Percentiles rank a stretch among this genome's conserved stretches.
Evolutionary conservation across 1,139 yeast species (phyloP).

Genomic region (Scheffersomyces lignicola): DNA sequence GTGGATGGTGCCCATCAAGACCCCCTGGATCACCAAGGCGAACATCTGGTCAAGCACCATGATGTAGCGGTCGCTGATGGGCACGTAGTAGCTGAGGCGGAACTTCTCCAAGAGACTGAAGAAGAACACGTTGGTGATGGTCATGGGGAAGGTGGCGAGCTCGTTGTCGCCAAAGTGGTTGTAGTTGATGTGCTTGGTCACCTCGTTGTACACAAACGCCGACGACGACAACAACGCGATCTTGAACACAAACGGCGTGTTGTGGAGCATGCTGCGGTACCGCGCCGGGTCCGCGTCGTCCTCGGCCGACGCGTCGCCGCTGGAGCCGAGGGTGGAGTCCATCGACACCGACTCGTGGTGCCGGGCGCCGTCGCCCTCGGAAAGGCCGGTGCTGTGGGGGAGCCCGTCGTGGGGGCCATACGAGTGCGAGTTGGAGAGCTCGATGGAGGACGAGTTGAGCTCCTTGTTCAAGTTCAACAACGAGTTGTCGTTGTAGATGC

Average conservation of each 20-base stretch:
- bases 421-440: neutral
- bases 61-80: slow-evolving; percentile 9
- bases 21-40: slow-evolving; percentile 50
- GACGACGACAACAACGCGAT: slow-evolving; percentile 38
- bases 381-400: too few relatives aligned
- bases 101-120: slow-evolving; percentile 31
- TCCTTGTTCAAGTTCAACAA: slow-evolving; percentile 35
- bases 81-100: slow-evolving; percentile 14
- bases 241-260: slow-evolving; percentile 19
- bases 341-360: too few relatives aligned
- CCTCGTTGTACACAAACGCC: slow-evolving; percentile 51
- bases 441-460: slow-evolving; percentile 2
- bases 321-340: slow-evolving; percentile 5
- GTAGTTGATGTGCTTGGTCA: slow-evolving; percentile 51
- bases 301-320: neutral
- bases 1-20: slow-evolving; percentile 59
- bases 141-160: slow-evolving; percentile 33
- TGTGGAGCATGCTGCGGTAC: slow-evolving; percentile 1
- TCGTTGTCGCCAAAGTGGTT: slow-evolving; percentile 42
- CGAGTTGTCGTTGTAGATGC: slow-evolving; percentile 46
- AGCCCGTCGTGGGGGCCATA: too few relatives aligned
- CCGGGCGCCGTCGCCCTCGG: too few relatives aligned
- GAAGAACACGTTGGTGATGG: slow-evolving; percentile 34
- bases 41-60: slow-evolving; percentile 22
- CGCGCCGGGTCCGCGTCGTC: neutral